Base-by-base conservation (phyloP, 805 yeast species). In the Saturnispora zaruensis region DNA sequence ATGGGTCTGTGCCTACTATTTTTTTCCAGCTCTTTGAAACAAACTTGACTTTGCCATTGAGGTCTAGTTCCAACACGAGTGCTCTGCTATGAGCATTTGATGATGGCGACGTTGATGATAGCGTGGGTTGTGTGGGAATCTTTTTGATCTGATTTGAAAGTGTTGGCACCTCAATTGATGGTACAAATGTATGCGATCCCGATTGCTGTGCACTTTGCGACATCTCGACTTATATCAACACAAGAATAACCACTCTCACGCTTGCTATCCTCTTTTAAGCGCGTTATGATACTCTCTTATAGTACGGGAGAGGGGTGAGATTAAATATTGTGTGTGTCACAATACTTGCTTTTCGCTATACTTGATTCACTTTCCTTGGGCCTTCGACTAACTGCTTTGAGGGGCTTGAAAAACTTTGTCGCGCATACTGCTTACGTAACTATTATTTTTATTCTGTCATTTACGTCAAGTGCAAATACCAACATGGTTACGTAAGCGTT, bases 51-150 rank as follows among this genome's bases (percentile, higher is more conserved):
- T 75, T 78, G 28, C 96, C 88, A 58, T 82, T 83, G 61, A 88
- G 67, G 59, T 84, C 90, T 53, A 93, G 68, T 65, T 91, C 99
- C 67, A 91, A 68, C 3, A 91, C 82, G n/a, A 83, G 80, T 11
- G 87, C 82, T 33, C 48, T 34, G 18, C 43, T 34, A 18, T 36
- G 40, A 36, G 40, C 40, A 36, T 36, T 36, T 36, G 40, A 8
- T 8, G 40, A 36, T 28, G 32, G 1, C n/a, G n/a, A n/a, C n/a
- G n/a, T n/a, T 9, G 2, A 11, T 28, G 32, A 23, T n/a, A 14
- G 43, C 28, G 24, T 40, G 28, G 8, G 28, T n/a, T 24, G 43
- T 16, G 24, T 40, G 28, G 8, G 28, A 18, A 16, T 13, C n/a
- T 23, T n/a, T 25, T n/a, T 7, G 9, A 11, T 24, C 4, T n/a